Evolutionary conservation across 2,329 filamentous ascomycete species (phyloP).

Genomic region (Aspergillus ustus): DNA sequence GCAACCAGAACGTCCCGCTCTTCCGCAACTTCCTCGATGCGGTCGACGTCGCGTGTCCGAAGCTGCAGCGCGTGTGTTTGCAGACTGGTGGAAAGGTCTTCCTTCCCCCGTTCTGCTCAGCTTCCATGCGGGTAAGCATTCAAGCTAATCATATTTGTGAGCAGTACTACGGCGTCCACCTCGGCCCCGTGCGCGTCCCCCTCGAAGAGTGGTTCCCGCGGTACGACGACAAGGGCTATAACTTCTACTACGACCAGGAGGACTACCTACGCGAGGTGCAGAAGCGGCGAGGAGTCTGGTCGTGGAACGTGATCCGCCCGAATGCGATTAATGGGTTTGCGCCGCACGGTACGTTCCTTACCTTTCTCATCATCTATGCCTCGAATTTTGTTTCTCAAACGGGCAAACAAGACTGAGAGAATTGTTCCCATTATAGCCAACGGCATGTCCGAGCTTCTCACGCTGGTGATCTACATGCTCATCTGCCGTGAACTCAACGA

Average conservation of each 20-base stretch:
- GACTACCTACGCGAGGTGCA: constrained; percentile 27
- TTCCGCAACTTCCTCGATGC: constrained; percentile 41
- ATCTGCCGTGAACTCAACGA: constrained; percentile 31
- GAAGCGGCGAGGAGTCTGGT: constrained; percentile 25
- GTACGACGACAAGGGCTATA: constrained; percentile 25
- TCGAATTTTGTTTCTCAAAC: no score
- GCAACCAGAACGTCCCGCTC: constrained; percentile 32
- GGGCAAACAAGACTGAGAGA: no score
- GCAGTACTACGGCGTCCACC: constrained; percentile 36
- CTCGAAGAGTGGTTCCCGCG: constrained; percentile 27
- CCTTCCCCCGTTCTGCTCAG: no score
- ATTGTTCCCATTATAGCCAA: no score
- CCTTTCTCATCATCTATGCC: no score
- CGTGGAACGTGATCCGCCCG: constrained; percentile 35
- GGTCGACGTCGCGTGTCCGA: constrained; percentile 28
- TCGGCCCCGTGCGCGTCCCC: constrained; percentile 30
- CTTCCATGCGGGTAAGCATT: no score
- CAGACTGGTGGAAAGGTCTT: constrained; percentile 41
- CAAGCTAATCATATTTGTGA: no score
- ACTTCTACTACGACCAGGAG: constrained; percentile 32
- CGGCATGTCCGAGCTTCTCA: constrained; percentile 36
- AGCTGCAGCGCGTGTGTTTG: constrained; percentile 31
- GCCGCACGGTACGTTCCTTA: constrained; percentile 33
- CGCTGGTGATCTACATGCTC: constrained; percentile 33
- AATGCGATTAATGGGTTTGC: constrained; percentile 36